Conservation (phyloP, 2,329 filamentous ascomycete genomes). For the Nemania bipapillata region DNA sequence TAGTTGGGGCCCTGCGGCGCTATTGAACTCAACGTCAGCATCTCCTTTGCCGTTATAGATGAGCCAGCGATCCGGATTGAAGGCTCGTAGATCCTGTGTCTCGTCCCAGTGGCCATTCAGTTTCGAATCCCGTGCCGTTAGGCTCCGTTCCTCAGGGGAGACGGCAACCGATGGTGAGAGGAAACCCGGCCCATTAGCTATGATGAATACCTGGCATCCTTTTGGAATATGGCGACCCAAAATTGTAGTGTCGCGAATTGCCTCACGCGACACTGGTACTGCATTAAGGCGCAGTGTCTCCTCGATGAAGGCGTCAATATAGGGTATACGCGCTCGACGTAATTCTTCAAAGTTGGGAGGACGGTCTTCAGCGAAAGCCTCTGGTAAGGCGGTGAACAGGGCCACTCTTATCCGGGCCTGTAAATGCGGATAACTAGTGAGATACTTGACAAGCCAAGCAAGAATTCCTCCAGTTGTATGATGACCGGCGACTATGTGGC, state of each 20-base stretch:
- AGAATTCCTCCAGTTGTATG: too few relatives aligned
- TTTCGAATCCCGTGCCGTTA: slow-evolving; percentile 63
- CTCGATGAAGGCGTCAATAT: slow-evolving; percentile 80
- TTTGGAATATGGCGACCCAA: slow-evolving; percentile 73
- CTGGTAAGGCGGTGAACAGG: slow-evolving; percentile 31
- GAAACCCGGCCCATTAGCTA: slow-evolving; percentile 54
- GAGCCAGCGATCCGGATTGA: slow-evolving; percentile 43
- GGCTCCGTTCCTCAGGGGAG: slow-evolving; percentile 57
- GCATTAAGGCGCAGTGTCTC: slow-evolving; percentile 79
- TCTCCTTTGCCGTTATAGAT: slow-evolving; percentile 30
- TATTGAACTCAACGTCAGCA: slow-evolving; percentile 28
- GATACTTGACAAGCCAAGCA: slow-evolving; percentile 41
- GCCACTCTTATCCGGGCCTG: slow-evolving; percentile 36
- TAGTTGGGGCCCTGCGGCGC: slow-evolving; percentile 36
- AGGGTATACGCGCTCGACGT: slow-evolving; percentile 64
- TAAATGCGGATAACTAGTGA: slow-evolving; percentile 31
- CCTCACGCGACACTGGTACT: slow-evolving; percentile 76
- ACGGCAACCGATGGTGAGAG: slow-evolving; percentile 62
- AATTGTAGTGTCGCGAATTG: slow-evolving; percentile 72
- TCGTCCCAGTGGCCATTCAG: slow-evolving; percentile 65
- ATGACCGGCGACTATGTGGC: slow-evolving; percentile 43
- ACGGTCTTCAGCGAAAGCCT: slow-evolving; percentile 21
- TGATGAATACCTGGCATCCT: slow-evolving; percentile 70
- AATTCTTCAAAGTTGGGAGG: slow-evolving; percentile 37
- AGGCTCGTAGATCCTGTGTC: slow-evolving; percentile 66